A percentile compares a stretch with the other conserved stretches of the same genome.
phyloP scores from a whole-genome alignment of 805 yeast species.

The Cyberlindnera veronae region DNA sequence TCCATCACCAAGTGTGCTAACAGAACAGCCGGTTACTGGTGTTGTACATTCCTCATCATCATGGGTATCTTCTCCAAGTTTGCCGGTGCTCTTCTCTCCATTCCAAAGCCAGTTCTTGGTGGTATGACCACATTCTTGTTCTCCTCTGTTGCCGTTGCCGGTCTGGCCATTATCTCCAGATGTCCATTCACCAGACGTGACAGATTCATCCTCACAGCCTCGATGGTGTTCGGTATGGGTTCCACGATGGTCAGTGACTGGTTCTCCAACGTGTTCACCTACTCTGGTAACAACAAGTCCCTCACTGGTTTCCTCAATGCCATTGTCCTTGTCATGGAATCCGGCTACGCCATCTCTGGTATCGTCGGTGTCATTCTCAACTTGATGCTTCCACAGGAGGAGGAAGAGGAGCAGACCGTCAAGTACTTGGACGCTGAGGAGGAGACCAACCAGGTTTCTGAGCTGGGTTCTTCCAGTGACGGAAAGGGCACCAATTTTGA shows the following conservation, averaged over 20 bases:
- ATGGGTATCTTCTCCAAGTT: conserved; percentile 89
- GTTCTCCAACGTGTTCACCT: conserved; percentile 64
- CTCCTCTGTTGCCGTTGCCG: conserved; percentile 73
- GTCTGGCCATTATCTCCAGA: conserved; percentile 58
- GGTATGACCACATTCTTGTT: conserved; percentile 86
- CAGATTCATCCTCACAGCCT: conserved; percentile 63
- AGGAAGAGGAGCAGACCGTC: conserved; percentile 31
- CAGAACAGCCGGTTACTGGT: conserved; percentile 75
- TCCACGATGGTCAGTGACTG: conserved; percentile 61
- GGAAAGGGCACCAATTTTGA: not conserved
- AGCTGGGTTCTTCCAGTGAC: conserved; percentile 10
- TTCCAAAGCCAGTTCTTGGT: conserved; percentile 77
- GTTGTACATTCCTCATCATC: conserved; percentile 71
- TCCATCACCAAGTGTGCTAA: conserved; percentile 90
- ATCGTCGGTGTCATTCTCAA: conserved; percentile 59
- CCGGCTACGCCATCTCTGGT: conserved; percentile 72
- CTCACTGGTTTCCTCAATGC: conserved; percentile 64
- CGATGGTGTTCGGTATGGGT: conserved; percentile 64
- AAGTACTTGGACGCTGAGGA: conserved; percentile 20
- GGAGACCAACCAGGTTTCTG: conserved; percentile 11
- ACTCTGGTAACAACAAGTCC: conserved; percentile 52
- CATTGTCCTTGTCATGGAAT: conserved; percentile 62
- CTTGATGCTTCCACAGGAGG: conserved; percentile 56
- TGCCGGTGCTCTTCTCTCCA: conserved; percentile 84
- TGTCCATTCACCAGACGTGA: conserved; percentile 63